Conservation (phyloP, 495 filamentous ascomycete species). For the Xylaria longipes region DNA sequence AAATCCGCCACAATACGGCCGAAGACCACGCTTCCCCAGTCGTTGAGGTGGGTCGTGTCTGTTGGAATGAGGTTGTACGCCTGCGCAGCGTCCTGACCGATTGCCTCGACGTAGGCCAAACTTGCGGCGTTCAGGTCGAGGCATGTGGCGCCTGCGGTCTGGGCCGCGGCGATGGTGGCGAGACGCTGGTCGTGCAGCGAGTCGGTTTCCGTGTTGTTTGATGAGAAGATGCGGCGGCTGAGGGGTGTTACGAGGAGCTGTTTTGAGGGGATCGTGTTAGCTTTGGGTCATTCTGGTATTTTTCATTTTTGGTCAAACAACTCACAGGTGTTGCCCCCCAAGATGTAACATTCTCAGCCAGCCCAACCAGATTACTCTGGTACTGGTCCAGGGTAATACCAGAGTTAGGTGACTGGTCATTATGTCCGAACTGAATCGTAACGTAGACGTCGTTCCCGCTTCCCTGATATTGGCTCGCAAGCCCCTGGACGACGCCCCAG, state of each 20-base stretch:
- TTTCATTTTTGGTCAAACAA: no score
- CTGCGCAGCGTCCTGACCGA: slow-evolving; percentile 48
- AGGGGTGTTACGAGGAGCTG: slow-evolving; percentile 48
- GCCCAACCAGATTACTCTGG: slow-evolving; percentile 46
- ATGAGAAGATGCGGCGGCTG: slow-evolving; percentile 45
- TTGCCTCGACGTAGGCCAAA: slow-evolving; percentile 51
- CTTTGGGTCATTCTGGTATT: no score
- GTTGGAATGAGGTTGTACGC: slow-evolving; percentile 53
- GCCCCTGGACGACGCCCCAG: slow-evolving; percentile 51
- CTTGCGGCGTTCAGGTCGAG: slow-evolving; percentile 55
- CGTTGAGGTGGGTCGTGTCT: slow-evolving; percentile 59
- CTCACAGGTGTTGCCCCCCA: slow-evolving; percentile 48
- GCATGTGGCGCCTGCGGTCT: slow-evolving; percentile 29
- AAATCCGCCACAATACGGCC: slow-evolving; percentile 54
- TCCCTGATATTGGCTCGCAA: slow-evolving; percentile 33
- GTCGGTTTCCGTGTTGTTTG: slow-evolving; percentile 41
- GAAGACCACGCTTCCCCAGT: slow-evolving; percentile 51
- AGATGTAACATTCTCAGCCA: slow-evolving; percentile 47
- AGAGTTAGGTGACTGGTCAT: slow-evolving; percentile 56
- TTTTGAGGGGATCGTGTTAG: not conserved
- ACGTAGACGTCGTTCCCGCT: slow-evolving; percentile 48
- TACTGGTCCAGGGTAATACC: slow-evolving; percentile 48
- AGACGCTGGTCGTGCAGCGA: slow-evolving; percentile 48
- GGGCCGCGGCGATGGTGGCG: slow-evolving; percentile 50
- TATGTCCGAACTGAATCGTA: slow-evolving; percentile 64